Conservation (phyloP, 2,329 filamentous ascomycete species). For the Aspergillus chevalieri region DNA sequence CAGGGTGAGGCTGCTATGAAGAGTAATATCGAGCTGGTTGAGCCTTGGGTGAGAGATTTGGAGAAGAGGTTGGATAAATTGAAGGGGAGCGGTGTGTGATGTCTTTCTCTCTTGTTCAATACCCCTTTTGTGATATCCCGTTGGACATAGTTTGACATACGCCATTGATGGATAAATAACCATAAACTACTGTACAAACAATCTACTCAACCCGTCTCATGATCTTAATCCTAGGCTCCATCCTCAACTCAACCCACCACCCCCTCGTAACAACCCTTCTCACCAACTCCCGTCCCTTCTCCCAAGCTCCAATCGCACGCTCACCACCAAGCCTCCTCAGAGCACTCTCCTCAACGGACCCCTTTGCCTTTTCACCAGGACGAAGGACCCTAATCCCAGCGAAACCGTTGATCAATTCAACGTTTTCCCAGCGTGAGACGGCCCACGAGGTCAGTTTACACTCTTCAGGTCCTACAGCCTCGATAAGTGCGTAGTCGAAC, state of each 20-base stretch:
- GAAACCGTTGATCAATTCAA: constrained; percentile 47
- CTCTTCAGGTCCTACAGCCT: constrained; percentile 30
- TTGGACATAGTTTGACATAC: too few species aligned
- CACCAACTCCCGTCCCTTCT: constrained; percentile 15
- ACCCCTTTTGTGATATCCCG: too few species aligned
- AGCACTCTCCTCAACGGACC: constrained; percentile 27
- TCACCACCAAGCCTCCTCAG: constrained; percentile 31
- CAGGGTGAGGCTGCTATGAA: constrained; percentile 65
- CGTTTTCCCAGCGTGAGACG: constrained; percentile 46
- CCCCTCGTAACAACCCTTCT: constrained; percentile 37
- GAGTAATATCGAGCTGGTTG: constrained; percentile 76
- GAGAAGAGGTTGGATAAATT: constrained; percentile 67
- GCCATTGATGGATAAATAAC: not conserved
- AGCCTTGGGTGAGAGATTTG: constrained; percentile 80
- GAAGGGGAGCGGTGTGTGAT: constrained; percentile 19
- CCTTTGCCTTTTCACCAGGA: constrained; percentile 31
- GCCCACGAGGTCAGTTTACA: constrained; percentile 30
- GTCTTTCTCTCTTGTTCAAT: not conserved
- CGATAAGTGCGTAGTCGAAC: constrained; percentile 55
- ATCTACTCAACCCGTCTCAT: constrained; percentile 23
- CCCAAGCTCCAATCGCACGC: constrained; percentile 22
- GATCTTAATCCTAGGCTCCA: constrained; percentile 51
- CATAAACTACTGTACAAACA: not conserved
- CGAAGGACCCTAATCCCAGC: constrained; percentile 44
- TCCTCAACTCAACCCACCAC: constrained; percentile 50